These are phyloP conservation scores for Berberis thunbergii DNA, from an alignment of 164 flowering plant species.

Conservation along the genomic window DNA sequence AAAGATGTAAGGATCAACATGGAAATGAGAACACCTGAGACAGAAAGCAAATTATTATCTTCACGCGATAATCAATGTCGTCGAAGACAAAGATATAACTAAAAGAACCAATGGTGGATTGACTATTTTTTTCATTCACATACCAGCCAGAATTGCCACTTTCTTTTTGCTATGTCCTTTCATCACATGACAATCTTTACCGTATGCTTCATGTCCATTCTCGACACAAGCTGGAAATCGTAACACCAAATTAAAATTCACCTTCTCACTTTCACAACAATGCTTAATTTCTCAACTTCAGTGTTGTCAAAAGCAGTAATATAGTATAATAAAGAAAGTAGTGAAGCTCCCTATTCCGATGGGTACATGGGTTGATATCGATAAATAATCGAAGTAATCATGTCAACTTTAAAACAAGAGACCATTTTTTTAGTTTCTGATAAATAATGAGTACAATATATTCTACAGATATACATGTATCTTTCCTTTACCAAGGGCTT, in stretches of 20 bases:
- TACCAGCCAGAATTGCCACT: constrained; percentile 44
- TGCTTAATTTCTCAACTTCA: not conserved
- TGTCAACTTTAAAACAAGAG: no score
- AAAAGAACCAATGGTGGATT: not conserved
- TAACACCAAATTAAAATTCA: constrained; percentile 1
- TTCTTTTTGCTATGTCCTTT: constrained; percentile 22
- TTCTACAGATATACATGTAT: no score
- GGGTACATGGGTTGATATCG: no score
- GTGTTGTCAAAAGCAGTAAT: not conserved
- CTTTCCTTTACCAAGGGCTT: no score
- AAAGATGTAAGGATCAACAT: constrained; percentile 29
- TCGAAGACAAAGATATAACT: not conserved
- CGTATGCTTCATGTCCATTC: constrained; percentile 43
- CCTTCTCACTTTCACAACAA: not conserved
- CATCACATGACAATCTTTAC: constrained; percentile 28
- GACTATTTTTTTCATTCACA: not conserved
- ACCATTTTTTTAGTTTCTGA: no score
- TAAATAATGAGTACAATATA: no score
- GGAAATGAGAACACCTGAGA: constrained; percentile 43
- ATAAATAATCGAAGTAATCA: no score
- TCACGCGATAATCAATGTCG: not conserved
- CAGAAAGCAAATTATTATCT: not conserved
- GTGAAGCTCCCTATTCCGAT: not conserved
- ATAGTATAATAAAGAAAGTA: not conserved
- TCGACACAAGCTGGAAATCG: constrained; percentile 46